Evolutionary conservation across 2,329 filamentous ascomycete species (phyloP).

Genomic region (Shiraia bambusicola): DNA sequence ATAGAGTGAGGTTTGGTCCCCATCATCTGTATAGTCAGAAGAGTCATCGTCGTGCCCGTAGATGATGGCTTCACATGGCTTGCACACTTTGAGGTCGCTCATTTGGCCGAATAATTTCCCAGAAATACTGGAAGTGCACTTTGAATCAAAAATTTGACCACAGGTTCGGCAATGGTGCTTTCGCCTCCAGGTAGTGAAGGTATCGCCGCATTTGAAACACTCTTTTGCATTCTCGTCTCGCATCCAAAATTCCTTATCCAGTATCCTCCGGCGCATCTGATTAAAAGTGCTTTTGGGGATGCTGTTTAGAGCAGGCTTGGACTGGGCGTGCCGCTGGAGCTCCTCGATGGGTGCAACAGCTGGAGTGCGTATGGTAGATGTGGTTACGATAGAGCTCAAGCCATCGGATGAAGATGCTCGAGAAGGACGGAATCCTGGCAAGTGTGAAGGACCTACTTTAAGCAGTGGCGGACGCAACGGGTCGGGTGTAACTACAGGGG

Average conservation of each 20-base stretch:
- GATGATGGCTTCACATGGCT: conserved; percentile 87
- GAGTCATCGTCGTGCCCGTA: conserved; percentile 87
- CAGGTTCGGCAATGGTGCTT: conserved; percentile 96
- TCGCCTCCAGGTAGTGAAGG: conserved; percentile 89
- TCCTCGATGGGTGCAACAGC: conserved; percentile 36
- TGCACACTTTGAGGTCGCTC: conserved; percentile 84
- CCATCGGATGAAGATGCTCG: conserved; percentile 51
- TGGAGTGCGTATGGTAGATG: conserved; percentile 36
- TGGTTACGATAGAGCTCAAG: conserved; percentile 41
- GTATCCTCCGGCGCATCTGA: conserved; percentile 79
- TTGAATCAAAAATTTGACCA: conserved; percentile 97
- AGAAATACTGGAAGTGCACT: conserved; percentile 89
- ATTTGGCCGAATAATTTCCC: conserved; percentile 85
- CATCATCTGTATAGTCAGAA: conserved; percentile 85
- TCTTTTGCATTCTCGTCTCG: conserved; percentile 97
- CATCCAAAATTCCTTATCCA: conserved; percentile 99
- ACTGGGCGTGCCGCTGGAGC: conserved; percentile 23
- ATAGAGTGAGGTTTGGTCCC: conserved; percentile 62
- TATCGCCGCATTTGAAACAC: conserved; percentile 87
- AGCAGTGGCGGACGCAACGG: conserved; percentile 45
- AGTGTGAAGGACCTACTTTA: conserved; percentile 49
- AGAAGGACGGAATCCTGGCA: conserved; percentile 52
- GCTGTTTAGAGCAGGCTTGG: conserved; percentile 33
- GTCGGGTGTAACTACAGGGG: conserved; percentile 28
- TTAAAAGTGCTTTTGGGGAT: conserved; percentile 44